These are phyloP conservation scores for Fusarium secorum DNA, from an alignment of 2,329 filamentous ascomycete species.

Conservation along the genomic window DNA sequence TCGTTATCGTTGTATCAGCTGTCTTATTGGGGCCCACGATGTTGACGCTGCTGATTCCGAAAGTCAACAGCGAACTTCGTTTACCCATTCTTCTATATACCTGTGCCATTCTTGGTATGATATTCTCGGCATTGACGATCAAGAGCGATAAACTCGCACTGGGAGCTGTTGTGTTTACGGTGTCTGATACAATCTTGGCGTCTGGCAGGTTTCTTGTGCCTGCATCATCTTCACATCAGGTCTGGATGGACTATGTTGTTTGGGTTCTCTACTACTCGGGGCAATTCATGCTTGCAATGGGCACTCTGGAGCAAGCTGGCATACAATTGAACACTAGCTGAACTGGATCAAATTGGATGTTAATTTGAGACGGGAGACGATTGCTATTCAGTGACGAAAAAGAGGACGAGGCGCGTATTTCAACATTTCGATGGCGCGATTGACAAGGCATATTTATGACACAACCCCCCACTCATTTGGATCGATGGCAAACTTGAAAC, in stretches of 20 bases:
- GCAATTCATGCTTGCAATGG: background rate
- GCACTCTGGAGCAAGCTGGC: background rate
- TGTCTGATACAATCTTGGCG: background rate
- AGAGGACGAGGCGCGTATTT: fast-evolving
- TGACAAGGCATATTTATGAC: background rate
- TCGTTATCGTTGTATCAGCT: background rate
- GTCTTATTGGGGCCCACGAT: fast-evolving
- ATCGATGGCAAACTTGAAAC: constrained; percentile 7
- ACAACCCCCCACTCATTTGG: background rate
- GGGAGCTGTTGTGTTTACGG: background rate
- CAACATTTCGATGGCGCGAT: background rate
- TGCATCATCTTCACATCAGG: background rate
- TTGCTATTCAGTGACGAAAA: fast-evolving
- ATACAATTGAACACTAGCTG: background rate
- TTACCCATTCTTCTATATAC: background rate
- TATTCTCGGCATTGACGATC: background rate
- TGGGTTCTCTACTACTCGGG: background rate
- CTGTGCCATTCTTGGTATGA: background rate
- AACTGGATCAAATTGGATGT: background rate
- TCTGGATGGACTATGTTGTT: background rate
- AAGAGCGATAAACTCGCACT: background rate
- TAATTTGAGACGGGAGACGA: fast-evolving
- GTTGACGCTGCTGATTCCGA: background rate
- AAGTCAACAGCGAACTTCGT: background rate
- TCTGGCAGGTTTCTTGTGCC: background rate